Evolutionary conservation across 2,329 filamentous ascomycete species (phyloP), one percentile per base, ranked within the genome.

Genomic region (Hymenoscyphus fraxineus): DNA sequence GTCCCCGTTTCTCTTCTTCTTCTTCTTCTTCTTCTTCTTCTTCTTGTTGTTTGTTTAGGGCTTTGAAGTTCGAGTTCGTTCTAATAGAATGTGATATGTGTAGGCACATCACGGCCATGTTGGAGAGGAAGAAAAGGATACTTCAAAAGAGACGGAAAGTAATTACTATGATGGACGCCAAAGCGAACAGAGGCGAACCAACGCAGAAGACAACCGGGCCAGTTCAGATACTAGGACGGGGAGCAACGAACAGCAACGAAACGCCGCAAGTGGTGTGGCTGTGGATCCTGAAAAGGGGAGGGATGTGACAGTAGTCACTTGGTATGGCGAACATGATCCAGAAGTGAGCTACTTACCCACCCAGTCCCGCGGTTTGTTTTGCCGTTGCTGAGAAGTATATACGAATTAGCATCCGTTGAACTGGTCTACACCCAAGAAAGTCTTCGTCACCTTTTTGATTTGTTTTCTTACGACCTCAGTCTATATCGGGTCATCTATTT

Each of bases 391-490:
- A 27, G 27, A 27, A 27, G 27, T 27, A 27, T 27, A 27, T 27
- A 27, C 27, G 27, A 27, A 27, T 27, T 10, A 47, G 58, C 83
- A 85, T 69, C 83, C 83, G 5, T 77, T 82, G 67, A 84, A 84
- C 72, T 84, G 82, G 82, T 74, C 76, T 39, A 72, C 75, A 65
- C 59, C 66, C 32, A 80, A 79, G 70, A 77, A 79, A 15, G 61
- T 71, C 7, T 73, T 77, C 67, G 82, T 82, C 64, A 79, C 79
- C 62, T 61, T 72, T 15, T 72, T 76, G 65, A 83, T 81, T 64
- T 80, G 78, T 62, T 69, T 85, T 4, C 86, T 82, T 78, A 88
- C 85, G 0, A 82, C 86, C 65, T 80, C 83, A 22, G 83, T 84
- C 0, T 84, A 84, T 69, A 80, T 80, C 70, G 80, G 79, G 4